Conservation (phyloP, 306 rosid species). For the Acacia confusa region DNA sequence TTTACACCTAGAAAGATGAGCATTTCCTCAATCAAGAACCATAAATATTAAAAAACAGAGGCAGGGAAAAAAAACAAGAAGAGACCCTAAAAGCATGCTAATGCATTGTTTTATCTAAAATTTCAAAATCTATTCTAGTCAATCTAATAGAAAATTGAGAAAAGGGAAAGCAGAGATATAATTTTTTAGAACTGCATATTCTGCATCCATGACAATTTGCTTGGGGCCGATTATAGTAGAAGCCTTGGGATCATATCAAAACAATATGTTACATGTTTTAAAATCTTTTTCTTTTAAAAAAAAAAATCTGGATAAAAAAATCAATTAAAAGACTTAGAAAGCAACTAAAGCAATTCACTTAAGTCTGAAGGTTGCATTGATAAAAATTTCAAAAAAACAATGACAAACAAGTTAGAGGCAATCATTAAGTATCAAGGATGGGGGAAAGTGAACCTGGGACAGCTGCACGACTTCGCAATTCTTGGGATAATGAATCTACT, state of each 20-base stretch:
- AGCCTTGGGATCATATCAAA: constrained; percentile 10
- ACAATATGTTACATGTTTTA: background rate
- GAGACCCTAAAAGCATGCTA: background rate
- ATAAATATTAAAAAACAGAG: background rate
- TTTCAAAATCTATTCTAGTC: background rate
- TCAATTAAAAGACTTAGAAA: background rate
- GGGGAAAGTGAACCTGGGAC: constrained; percentile 68
- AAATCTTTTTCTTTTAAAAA: background rate
- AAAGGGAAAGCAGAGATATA: background rate
- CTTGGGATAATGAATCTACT: constrained; percentile 80
- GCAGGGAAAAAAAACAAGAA: background rate
- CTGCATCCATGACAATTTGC: background rate
- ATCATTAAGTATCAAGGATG: constrained; percentile 6
- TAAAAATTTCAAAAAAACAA: constrained; percentile 3
- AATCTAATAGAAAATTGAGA: background rate
- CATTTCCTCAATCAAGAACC: constrained; percentile 17
- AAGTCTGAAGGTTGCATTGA: background rate
- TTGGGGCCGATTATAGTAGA: background rate
- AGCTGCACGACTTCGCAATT: constrained; percentile 75
- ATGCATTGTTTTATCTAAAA: background rate
- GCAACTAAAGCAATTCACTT: constrained; percentile 8
- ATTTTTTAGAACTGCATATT: background rate
- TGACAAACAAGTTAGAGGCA: background rate
- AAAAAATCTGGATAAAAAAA: background rate
- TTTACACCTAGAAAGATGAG: background rate